Evolutionary conservation across 2,329 filamentous ascomycete genomes (phyloP).

Genomic region (Esteya vermicola): DNA sequence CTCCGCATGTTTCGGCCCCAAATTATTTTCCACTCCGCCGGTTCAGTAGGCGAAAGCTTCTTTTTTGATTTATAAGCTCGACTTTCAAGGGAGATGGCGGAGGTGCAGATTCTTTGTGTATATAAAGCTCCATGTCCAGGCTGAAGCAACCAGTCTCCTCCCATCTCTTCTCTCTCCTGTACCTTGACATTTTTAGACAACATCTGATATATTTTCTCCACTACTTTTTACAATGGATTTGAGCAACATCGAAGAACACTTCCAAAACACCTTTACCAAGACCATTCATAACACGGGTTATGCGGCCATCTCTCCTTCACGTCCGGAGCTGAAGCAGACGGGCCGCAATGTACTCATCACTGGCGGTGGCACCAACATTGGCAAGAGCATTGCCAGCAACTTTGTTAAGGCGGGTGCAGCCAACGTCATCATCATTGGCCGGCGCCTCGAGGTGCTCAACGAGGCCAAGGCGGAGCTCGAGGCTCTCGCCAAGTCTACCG

Average conservation of each 20-base stretch:
- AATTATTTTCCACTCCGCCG: too few species aligned
- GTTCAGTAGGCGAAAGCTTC: too few species aligned
- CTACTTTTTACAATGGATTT: too few species aligned
- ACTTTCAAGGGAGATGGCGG: too few species aligned
- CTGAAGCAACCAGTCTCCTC: too few species aligned
- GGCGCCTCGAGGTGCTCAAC: slow-evolving; percentile 3
- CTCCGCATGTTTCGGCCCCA: too few species aligned
- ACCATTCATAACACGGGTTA: slow-evolving; percentile 20
- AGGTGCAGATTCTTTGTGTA: too few species aligned
- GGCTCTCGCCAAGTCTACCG: background rate
- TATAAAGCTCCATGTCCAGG: too few species aligned
- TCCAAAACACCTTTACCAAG: slow-evolving; percentile 3
- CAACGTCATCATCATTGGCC: slow-evolving; percentile 6
- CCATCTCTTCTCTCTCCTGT: too few species aligned
- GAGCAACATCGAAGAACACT: background rate
- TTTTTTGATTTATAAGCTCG: too few species aligned
- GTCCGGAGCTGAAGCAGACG: slow-evolving; percentile 23
- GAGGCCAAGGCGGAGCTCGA: background rate
- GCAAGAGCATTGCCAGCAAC: slow-evolving; percentile 6
- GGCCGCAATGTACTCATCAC: slow-evolving; percentile 22
- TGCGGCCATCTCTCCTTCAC: slow-evolving; percentile 20
- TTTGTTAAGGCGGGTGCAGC: slow-evolving; percentile 5
- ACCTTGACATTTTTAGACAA: too few species aligned
- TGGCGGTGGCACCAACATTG: slow-evolving; percentile 7
- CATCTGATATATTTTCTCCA: too few species aligned